A percentile compares a stretch with the other conserved stretches of the same genome.
Conservation (phyloP, 441 rosid species). For the Syzygium syzygioides region DNA sequence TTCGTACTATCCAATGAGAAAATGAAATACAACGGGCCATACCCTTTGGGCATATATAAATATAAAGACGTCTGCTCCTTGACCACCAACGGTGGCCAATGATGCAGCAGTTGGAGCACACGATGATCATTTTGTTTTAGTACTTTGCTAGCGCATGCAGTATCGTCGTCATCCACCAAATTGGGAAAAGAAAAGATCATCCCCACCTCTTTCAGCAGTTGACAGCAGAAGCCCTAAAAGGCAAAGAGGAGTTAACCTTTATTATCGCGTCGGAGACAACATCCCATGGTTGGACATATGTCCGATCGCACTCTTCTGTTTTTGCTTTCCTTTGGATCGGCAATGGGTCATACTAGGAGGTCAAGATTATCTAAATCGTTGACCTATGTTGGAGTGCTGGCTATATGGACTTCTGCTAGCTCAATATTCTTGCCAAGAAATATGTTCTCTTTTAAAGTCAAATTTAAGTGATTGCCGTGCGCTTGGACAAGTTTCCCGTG, state of each 20-base stretch:
- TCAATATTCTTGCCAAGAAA: neutral
- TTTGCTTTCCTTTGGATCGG: neutral
- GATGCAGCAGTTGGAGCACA: neutral
- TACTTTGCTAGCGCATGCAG: neutral
- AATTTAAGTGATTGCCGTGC: neutral
- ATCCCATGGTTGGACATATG: neutral
- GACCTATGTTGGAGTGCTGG: neutral
- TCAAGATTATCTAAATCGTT: neutral
- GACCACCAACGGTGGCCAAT: neutral
- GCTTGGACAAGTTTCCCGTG: fast-evolving
- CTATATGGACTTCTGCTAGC: neutral
- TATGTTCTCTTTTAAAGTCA: neutral
- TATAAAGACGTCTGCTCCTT: neutral
- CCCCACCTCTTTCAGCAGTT: neutral
- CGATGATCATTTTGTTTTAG: neutral
- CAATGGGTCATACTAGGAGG: neutral
- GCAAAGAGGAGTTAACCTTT: neutral
- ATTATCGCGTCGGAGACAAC: neutral
- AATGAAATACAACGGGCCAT: neutral
- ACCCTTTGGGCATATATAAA: neutral
- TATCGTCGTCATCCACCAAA: neutral
- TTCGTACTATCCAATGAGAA: neutral
- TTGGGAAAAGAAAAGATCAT: neutral
- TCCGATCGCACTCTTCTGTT: neutral
- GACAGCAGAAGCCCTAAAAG: neutral